phyloP scores from a whole-genome alignment of 371 early-diverging fungal species.

The Circinella minor region DNA sequence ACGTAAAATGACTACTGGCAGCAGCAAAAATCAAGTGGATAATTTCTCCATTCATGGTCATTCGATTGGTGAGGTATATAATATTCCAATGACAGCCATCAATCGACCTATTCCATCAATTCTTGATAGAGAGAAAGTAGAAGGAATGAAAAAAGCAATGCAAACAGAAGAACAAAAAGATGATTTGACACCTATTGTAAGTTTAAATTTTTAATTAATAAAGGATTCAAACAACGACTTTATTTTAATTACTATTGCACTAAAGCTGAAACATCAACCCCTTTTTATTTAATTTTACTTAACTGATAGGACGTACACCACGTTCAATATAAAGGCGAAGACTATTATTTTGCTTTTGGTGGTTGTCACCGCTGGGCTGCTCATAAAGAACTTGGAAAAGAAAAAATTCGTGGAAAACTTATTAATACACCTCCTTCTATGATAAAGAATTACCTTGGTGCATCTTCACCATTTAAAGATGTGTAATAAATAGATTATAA shows the following conservation, averaged over 20 bases:
- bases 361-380: conserved; percentile 60
- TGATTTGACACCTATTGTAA: conserved; percentile 54
- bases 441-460: conserved; percentile 44
- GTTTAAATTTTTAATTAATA: not conserved
- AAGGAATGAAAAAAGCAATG: conserved; percentile 38
- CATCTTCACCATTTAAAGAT: conserved; percentile 48
- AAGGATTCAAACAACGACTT: too few relatives aligned
- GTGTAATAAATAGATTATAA: conserved; percentile 6
- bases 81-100: conserved; percentile 49
- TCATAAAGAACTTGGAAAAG: conserved; percentile 42
- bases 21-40: conserved; percentile 21
- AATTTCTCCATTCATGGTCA: conserved; percentile 53
- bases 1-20: conserved; percentile 16
- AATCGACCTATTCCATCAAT: conserved; percentile 50
- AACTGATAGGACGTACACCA: conserved; percentile 43
- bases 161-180: conserved; percentile 29
- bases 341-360: conserved; percentile 56
- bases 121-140: conserved; percentile 47
- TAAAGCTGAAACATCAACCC: too few relatives aligned
- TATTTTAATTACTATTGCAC: too few relatives aligned
- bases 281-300: not conserved
- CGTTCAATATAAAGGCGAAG: conserved; percentile 40
- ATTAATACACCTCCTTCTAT: conserved; percentile 48
- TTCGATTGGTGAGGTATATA: conserved; percentile 40
- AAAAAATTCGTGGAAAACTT: conserved; percentile 45